phyloP scores from a whole-genome alignment of 768 basidiomycete genomes.

The Cubamyces sp. region DNA sequence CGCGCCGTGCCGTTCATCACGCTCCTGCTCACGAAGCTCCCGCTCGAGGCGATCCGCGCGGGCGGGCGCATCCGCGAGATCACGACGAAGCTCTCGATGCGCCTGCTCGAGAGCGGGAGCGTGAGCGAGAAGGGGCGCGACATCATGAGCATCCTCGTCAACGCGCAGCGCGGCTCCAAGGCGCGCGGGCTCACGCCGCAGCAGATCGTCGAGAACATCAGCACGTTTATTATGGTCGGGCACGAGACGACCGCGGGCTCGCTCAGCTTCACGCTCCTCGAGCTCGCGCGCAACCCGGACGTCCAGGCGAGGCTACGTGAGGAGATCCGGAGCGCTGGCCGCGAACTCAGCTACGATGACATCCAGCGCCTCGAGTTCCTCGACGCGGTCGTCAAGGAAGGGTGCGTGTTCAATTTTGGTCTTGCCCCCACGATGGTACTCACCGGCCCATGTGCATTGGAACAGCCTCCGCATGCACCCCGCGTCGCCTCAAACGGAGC shows the following conservation, averaged over 20 bases:
- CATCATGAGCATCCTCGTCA: conserved; percentile 30
- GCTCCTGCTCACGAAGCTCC: conserved; percentile 29
- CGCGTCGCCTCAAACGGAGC: conserved; percentile 44
- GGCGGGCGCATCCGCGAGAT: conserved; percentile 35
- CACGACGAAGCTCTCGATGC: conserved; percentile 30
- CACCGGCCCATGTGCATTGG: not conserved
- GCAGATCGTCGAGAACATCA: conserved; percentile 34
- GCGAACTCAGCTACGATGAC: conserved; percentile 42
- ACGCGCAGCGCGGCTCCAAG: conserved; percentile 17
- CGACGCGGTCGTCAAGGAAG: conserved; percentile 49
- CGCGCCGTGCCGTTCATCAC: conserved; percentile 36
- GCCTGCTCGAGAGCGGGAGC: conserved; percentile 24
- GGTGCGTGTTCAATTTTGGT: conserved; percentile 17
- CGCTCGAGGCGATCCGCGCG: conserved; percentile 31
- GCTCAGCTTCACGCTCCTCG: conserved; percentile 42
- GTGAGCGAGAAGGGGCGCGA: conserved; percentile 27
- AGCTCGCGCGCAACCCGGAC: conserved; percentile 43
- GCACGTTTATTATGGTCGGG: conserved; percentile 44
- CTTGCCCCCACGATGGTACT: not conserved
- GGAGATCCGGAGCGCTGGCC: conserved; percentile 38
- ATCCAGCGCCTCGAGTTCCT: conserved; percentile 43
- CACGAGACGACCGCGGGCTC: conserved; percentile 47
- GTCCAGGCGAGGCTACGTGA: conserved; percentile 43
- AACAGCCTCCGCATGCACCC: conserved; percentile 46
- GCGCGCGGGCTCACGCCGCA: conserved; percentile 21